These are phyloP conservation scores for Lyophyllum decastes DNA, from an alignment of 768 basidiomycete genomes.

Conservation along the genomic window DNA sequence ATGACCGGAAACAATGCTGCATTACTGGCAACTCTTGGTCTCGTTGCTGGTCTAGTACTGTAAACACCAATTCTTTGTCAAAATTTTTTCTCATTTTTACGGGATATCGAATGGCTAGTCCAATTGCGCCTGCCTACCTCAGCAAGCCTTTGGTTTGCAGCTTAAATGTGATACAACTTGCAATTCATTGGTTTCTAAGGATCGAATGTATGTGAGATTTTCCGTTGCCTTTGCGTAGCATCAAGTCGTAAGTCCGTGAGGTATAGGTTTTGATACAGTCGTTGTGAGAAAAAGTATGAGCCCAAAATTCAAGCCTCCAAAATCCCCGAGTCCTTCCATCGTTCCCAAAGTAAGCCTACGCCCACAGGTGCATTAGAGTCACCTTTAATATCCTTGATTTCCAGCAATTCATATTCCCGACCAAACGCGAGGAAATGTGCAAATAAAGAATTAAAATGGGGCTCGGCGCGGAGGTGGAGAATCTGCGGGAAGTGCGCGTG, in stretches of 20 bases:
- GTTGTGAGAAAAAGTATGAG: not conserved
- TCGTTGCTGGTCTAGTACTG: constrained; percentile 21
- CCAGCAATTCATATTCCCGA: constrained; percentile 87
- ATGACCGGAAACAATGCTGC: constrained; percentile 15
- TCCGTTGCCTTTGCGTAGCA: not conserved
- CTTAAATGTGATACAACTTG: too few species aligned
- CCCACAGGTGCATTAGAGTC: constrained; percentile 62
- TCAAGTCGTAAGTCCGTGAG: not conserved
- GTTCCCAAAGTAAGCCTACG: constrained; percentile 80
- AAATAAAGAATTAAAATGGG: constrained; percentile 96
- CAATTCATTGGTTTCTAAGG: too few species aligned
- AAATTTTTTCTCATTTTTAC: not conserved
- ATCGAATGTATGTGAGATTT: not conserved
- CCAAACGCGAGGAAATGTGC: constrained; percentile 98
- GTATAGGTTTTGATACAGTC: not conserved
- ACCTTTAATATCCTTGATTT: constrained; percentile 85
- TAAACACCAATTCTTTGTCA: constrained; percentile 10
- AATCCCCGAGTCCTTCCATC: constrained; percentile 86
- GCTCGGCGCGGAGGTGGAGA: constrained; percentile 90
- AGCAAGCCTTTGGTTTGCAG: too few species aligned
- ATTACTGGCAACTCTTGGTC: constrained; percentile 16
- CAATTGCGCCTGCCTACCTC: not conserved
- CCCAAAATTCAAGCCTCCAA: constrained; percentile 25
- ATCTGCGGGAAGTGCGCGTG: constrained; percentile 92
- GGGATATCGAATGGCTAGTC: constrained; percentile 14